Evolutionary conservation across 163 green algal genomes (phyloP), one percentile per base, ranked within the genome.

Genomic region (Volvox carteri): DNA sequence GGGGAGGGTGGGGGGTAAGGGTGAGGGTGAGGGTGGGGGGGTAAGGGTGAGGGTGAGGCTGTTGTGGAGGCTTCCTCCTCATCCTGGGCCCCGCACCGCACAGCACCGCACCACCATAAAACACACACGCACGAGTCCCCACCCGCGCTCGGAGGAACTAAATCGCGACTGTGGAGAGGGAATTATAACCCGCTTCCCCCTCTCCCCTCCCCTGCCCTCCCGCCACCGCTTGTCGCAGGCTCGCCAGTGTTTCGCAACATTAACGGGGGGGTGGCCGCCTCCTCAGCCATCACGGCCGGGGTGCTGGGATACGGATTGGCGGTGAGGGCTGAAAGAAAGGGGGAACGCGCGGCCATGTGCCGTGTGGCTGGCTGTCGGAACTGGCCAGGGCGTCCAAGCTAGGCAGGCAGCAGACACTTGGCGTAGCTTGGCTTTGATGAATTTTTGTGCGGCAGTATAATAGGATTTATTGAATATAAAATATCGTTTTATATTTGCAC

Each of bases 191-290:
- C 18, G 44, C 52, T 8, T 68, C 58, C 58, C 23, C 58, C 14
- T 19, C 58, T 6, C 19, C 19, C 14, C 23, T 30, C 58, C 23
- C 58, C 19, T n/a, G 16, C 50, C 23, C 58, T 33, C n/a, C 19
- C 19, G 58, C n/a, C 14, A 12, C 19, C 58, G 3, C 60, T 33
- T 12, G 25, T 56, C 41, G 2, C 56, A 86, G 78, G 56, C 58
- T 86, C 78, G n/a, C 78, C 78, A 7, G 1, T 58, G 4, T 86
- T 56, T 39, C 56, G 78, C 1, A 46, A n/a, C 39, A 28, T 86
- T 25, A 76, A 76, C 37, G 58, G 4, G 16, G 56, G 16, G 2
- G 19, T 86, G 1, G 78, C 56, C 12, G 5, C 8, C 16, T 86
- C 30, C 37, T 16, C 39, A 4, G 78, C 35, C 56, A 28, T 62